Evolutionary conservation across 495 filamentous ascomycete genomes (phyloP).

Genomic region (Chaetomium fimeti): DNA sequence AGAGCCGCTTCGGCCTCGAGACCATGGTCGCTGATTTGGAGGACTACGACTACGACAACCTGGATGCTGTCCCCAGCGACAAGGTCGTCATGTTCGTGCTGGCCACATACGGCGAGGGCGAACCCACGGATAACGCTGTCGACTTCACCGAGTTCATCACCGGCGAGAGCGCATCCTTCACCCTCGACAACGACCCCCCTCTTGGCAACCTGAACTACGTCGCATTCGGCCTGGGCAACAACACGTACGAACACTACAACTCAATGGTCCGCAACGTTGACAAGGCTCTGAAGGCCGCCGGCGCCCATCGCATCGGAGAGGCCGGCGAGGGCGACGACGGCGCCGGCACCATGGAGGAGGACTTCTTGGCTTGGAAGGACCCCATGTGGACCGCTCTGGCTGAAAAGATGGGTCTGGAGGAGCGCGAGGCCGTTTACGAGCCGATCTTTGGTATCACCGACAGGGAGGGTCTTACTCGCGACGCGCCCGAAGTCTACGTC

Average conservation of each 20-base stretch:
- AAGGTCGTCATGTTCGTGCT: conserved; percentile 94
- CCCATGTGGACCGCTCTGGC: conserved; percentile 92
- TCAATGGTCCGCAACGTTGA: conserved; percentile 93
- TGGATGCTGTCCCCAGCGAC: conserved; percentile 84
- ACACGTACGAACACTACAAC: conserved; percentile 99
- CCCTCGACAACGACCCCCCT: conserved; percentile 71
- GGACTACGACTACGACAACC: conserved; percentile 95
- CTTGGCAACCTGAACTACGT: conserved; percentile 88
- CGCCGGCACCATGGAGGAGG: conserved; percentile 99
- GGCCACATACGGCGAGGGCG: conserved; percentile 96
- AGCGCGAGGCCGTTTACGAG: conserved; percentile 95
- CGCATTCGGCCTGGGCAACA: conserved; percentile 94
- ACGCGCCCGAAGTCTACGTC: conserved; percentile 86
- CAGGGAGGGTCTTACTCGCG: conserved; percentile 66
- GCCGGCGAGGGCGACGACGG: conserved; percentile 97
- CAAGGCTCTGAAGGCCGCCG: conserved; percentile 72
- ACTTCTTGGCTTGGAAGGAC: conserved; percentile 99
- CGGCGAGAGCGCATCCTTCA: conserved; percentile 76
- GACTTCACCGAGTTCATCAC: conserved; percentile 98
- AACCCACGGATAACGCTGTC: conserved; percentile 97
- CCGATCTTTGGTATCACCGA: conserved; percentile 84
- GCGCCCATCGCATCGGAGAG: conserved; percentile 76
- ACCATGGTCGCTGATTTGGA: conserved; percentile 98
- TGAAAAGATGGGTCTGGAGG: conserved; percentile 80
- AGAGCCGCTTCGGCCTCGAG: conserved; percentile 92